phyloP scores from a whole-genome alignment of 352 stramenopile species.

The Pythium myriotylum region DNA sequence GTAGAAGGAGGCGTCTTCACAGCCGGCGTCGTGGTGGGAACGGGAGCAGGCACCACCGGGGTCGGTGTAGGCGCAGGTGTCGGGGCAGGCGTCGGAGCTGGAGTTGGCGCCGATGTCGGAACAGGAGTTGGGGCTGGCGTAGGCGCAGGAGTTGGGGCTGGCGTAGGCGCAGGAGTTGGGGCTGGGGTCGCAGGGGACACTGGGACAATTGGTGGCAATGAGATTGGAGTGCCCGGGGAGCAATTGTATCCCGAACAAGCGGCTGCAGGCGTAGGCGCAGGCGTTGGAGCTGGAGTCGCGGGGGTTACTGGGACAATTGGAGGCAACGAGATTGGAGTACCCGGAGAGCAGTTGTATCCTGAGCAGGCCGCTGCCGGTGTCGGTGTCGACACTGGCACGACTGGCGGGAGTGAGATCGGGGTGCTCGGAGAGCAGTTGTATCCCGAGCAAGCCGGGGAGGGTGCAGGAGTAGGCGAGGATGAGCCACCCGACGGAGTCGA shows the following conservation, averaged over 20 bases:
- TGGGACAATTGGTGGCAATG: not conserved
- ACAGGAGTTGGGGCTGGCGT: not conserved
- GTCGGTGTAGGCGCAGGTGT: slow-evolving; percentile 3
- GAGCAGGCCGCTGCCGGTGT: not conserved
- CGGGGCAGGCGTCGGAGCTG: not conserved
- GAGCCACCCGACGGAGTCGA: not conserved
- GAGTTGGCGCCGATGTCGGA: no score
- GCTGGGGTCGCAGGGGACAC: not conserved
- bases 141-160: not conserved
- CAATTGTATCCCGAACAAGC: slow-evolving; percentile 3
- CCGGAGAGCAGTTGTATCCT: slow-evolving; percentile 4
- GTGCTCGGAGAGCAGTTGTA: slow-evolving; percentile 1
- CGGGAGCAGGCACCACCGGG: not conserved
- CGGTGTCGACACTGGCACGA: not conserved
- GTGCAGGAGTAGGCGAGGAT: not conserved
- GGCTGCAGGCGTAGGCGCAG: no score
- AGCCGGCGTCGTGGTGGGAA: not conserved
- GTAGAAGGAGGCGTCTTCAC: not conserved
- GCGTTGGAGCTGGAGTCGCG: not conserved
- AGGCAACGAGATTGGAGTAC: slow-evolving; percentile 2
- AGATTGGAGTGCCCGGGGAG: slow-evolving; percentile 3
- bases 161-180: no score
- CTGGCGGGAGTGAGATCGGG: not conserved
- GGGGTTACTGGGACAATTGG: not conserved
- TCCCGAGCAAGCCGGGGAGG: slow-evolving; percentile 1